Base-by-base conservation (phyloP, 352 stramenopile species). In the Pythium catenulatum region DNA sequence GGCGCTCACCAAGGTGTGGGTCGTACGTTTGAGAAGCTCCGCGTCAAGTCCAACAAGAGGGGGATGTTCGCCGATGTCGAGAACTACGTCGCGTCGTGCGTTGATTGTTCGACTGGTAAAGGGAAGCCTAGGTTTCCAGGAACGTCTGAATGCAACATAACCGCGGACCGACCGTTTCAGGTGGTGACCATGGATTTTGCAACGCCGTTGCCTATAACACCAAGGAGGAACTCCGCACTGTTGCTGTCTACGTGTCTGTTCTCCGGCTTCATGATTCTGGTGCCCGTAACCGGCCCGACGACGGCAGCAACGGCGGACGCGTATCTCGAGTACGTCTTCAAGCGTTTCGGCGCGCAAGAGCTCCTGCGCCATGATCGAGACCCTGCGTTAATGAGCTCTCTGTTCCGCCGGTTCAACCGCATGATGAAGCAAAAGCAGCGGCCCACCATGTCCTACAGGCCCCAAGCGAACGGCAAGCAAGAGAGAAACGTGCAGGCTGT, bases 271-370 rank as follows among this genome's bases (percentile, higher is more conserved):
- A 43, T 84, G 1, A 61, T 84, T 3, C 39, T 84, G n/a, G 37
- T 41, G 2, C 63, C 77, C 5, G 56, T 79, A 30, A 21, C 37
- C 0, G 63, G 43, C 13, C 59, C 63, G 9, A 50, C 59, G 0
- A 76, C 82, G 0, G 65, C 88, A 23, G 79, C 63, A 0, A 75
- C 88, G 0, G 88, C 86, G 0, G 88, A 90, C 14, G 43, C 52
- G 0, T 91, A 93, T 50, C 32, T 89, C 27, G 27, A 74, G 17
- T 74, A 32, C 21, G 50, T 59, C 9, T 59, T 59, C 50, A 8
- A 27, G 32, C 9, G 50, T 21, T 59, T 59, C 21, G 50, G 50
- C 50, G 50, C 50, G 32, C 50, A 59, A 59, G 50, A 59, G 19
- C n/a, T 59, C 21, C n/a, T 59, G 8, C 50, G 50, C 7, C 50